Conservation (phyloP, 441 rosid genomes). For the Dalechampia spathulata region DNA sequence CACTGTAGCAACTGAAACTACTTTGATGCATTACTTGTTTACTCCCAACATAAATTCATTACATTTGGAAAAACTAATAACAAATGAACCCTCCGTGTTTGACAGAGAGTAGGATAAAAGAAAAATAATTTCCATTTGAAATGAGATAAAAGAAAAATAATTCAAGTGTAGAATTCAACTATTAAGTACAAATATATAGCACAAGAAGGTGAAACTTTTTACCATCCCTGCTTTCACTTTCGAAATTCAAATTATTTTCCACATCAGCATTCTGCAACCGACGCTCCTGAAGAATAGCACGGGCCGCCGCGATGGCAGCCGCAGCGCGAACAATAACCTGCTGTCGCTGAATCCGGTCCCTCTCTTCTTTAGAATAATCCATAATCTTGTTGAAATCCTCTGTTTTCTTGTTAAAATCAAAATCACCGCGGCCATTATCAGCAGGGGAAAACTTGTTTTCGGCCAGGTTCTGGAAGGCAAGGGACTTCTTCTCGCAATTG, state of each 20-base stretch:
- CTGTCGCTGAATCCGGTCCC: conserved; percentile 72
- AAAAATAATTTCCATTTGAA: too few species aligned
- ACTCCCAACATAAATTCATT: too few species aligned
- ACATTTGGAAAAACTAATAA: too few species aligned
- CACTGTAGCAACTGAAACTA: not conserved
- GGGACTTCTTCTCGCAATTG: conserved; percentile 61
- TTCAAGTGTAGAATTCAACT: too few species aligned
- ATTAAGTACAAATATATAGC: too few species aligned
- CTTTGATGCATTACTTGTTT: too few species aligned
- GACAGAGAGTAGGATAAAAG: too few species aligned
- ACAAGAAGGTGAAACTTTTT: too few species aligned
- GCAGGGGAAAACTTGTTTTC: conserved; percentile 16
- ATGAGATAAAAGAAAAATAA: too few species aligned
- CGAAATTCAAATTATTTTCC: conserved; percentile 7
- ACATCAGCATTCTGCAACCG: not conserved
- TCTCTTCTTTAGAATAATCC: conserved; percentile 61
- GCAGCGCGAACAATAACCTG: conserved; percentile 87
- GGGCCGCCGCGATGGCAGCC: conserved; percentile 76
- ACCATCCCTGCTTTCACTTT: conserved; percentile 7
- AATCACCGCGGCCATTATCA: conserved; percentile 8
- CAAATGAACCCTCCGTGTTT: too few species aligned
- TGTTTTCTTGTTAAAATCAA: conserved; percentile 57
- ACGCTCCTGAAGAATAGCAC: conserved; percentile 43
- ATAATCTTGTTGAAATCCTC: conserved; percentile 69
- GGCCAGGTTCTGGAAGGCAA: conserved; percentile 48